phyloP scores from a whole-genome alignment of 2,329 filamentous ascomycete species.

The Helotiales sp. region DNA sequence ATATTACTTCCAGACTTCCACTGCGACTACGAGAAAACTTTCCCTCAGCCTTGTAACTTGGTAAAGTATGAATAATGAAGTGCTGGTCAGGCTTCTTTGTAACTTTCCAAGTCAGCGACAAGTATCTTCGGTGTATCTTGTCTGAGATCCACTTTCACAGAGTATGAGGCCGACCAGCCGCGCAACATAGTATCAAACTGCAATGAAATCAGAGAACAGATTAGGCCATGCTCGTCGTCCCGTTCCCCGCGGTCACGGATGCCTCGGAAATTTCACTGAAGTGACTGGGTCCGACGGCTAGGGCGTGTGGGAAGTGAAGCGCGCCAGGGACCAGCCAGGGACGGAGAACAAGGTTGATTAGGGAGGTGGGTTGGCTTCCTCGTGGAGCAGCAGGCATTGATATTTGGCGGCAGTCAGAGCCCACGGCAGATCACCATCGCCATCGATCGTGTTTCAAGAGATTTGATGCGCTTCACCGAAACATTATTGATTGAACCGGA shows the following conservation, averaged over 20 bases:
- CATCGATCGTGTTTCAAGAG: constrained; percentile 7
- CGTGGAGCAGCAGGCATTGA: not conserved
- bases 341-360: constrained; percentile 17
- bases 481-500: constrained; percentile 1
- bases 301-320: constrained; percentile 6
- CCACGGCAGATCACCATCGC: constrained; percentile 7
- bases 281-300: constrained; percentile 2
- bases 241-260: constrained; percentile 10
- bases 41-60: constrained; percentile 9
- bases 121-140: constrained; percentile 24
- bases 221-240: not conserved
- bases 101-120: not conserved
- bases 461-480: not conserved
- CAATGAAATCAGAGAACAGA: not conserved
- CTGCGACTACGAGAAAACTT: not conserved
- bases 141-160: constrained; percentile 5
- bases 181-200: constrained; percentile 11
- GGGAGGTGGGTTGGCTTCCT: constrained; percentile 16
- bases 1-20: not conserved
- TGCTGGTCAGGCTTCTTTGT: not conserved
- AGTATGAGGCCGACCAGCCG: not conserved
- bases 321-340: constrained; percentile 6
- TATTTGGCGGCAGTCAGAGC: constrained; percentile 8
- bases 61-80: not conserved
- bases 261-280: constrained; percentile 22